Evolutionary conservation across 345 rosid genomes (phyloP).

Genomic region (Eucalyptus decipiens): DNA sequence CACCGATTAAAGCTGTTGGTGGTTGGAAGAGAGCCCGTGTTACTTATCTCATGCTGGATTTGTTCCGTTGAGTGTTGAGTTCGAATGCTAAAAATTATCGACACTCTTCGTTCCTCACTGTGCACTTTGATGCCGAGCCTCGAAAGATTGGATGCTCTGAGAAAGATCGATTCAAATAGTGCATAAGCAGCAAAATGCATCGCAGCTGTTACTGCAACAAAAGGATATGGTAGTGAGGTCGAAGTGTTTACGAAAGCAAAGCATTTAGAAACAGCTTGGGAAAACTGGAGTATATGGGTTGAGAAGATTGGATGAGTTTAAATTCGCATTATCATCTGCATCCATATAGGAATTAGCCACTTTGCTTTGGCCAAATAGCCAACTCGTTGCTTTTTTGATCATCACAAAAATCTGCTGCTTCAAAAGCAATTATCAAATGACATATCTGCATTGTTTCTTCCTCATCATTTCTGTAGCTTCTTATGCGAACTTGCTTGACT

Average conservation of each 20-base stretch:
- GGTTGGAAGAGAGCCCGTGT: not conserved
- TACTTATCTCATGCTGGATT: not conserved
- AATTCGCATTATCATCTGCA: not conserved
- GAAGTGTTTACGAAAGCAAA: not conserved
- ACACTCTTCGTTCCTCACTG: not conserved
- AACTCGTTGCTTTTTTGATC: not conserved
- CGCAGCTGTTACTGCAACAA: not conserved
- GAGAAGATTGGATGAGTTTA: not conserved
- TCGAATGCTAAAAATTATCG: not conserved
- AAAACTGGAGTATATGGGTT: not conserved
- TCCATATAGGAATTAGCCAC: not conserved
- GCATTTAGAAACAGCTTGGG: not conserved
- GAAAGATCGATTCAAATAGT: not conserved
- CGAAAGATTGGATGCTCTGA: not conserved
- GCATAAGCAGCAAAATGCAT: not conserved
- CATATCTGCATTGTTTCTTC: not conserved
- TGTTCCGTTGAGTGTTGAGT: not conserved
- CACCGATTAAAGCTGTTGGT: not conserved
- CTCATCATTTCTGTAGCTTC: not conserved
- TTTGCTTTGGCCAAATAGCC: not conserved
- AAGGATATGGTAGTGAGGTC: not conserved
- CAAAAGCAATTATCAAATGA: not conserved
- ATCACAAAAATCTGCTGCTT: not conserved
- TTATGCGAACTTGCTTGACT: not conserved
- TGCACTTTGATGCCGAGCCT: not conserved